Percentiles rank a stretch among this genome's conserved stretches.
Conservation (phyloP, 805 yeast genomes). For the Diddensiella transvaalensis region DNA sequence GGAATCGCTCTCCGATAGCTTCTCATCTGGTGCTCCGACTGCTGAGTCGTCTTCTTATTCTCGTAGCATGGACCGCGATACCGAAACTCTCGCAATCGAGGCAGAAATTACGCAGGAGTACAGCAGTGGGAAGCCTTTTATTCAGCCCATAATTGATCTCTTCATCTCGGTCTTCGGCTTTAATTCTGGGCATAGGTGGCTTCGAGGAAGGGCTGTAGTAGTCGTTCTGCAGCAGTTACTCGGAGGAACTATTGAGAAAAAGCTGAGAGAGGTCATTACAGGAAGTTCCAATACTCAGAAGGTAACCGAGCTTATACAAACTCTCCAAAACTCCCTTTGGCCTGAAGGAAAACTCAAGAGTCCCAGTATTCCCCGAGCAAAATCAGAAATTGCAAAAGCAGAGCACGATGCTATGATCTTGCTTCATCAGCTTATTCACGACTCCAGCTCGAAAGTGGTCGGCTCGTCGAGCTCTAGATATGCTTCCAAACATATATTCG, state of each 20-base stretch:
- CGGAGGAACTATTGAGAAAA: slow-evolving; percentile 81
- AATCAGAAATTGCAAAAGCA: slow-evolving; percentile 49
- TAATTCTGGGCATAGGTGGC: slow-evolving; percentile 64
- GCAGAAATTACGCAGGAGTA: slow-evolving; percentile 2
- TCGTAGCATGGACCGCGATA: not conserved
- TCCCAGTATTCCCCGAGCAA: slow-evolving; percentile 38
- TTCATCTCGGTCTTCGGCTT: slow-evolving; percentile 67
- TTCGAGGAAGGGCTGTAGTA: slow-evolving; percentile 78
- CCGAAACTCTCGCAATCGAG: not conserved
- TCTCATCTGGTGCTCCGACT: not conserved
- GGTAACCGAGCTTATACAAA: slow-evolving; percentile 19
- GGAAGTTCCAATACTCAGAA: slow-evolving; percentile 32
- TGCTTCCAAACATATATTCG: slow-evolving; percentile 60
- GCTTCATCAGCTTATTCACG: slow-evolving; percentile 55
- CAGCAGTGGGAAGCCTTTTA: slow-evolving; percentile 47
- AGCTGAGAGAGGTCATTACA: slow-evolving; percentile 39
- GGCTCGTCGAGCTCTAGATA: slow-evolving; percentile 60
- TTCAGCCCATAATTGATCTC: slow-evolving; percentile 78
- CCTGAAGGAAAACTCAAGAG: slow-evolving; percentile 48
- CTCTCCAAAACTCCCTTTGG: slow-evolving; percentile 40
- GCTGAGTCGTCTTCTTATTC: not conserved
- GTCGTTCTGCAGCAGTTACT: slow-evolving; percentile 78
- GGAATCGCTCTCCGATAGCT: not conserved
- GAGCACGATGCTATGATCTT: slow-evolving; percentile 56
- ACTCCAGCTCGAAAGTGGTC: slow-evolving; percentile 66